Conservation (phyloP, 2,329 filamentous ascomycete genomes). For the Chaetomium strumarium region DNA sequence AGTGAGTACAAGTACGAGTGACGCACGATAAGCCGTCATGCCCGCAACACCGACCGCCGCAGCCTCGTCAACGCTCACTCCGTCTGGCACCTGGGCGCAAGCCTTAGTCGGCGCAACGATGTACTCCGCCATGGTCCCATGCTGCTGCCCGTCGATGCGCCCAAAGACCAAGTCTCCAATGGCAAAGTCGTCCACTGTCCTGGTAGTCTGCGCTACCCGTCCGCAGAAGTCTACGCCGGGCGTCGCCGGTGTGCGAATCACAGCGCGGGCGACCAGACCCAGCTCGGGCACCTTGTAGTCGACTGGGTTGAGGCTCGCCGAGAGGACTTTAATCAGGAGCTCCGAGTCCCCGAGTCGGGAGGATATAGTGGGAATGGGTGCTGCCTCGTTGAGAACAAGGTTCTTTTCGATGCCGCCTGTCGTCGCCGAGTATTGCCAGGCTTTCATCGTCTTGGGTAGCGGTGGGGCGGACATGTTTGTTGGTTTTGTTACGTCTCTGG, state of each 20-base stretch:
- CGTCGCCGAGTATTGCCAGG: conserved; percentile 49
- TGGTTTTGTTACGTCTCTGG: background rate
- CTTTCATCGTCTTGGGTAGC: conserved; percentile 40
- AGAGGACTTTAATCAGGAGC: conserved; percentile 50
- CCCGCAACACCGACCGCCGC: conserved; percentile 41
- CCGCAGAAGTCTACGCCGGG: conserved; percentile 48
- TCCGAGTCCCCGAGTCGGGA: conserved; percentile 34
- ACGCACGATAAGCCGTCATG: conserved; percentile 38
- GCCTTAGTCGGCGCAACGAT: conserved; percentile 24
- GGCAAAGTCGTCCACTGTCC: conserved; percentile 28
- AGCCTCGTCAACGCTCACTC: conserved; percentile 36
- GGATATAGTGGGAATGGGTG: conserved; percentile 36
- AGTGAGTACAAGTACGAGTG: background rate
- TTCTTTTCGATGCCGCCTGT: conserved; percentile 46
- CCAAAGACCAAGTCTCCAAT: conserved; percentile 44
- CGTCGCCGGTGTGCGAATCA: conserved; percentile 38
- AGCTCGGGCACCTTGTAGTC: conserved; percentile 59
- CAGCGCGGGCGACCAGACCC: conserved; percentile 34
- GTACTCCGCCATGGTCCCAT: conserved; percentile 37
- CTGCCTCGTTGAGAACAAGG: conserved; percentile 39
- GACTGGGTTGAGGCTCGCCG: conserved; percentile 52
- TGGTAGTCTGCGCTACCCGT: conserved; percentile 34
- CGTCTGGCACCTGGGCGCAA: conserved; percentile 37
- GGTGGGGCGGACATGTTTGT: background rate
- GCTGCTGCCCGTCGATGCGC: conserved; percentile 21